Evolutionary conservation across 169 alveolate genomes (phyloP).

Genomic region (Blepharisma undulans): DNA sequence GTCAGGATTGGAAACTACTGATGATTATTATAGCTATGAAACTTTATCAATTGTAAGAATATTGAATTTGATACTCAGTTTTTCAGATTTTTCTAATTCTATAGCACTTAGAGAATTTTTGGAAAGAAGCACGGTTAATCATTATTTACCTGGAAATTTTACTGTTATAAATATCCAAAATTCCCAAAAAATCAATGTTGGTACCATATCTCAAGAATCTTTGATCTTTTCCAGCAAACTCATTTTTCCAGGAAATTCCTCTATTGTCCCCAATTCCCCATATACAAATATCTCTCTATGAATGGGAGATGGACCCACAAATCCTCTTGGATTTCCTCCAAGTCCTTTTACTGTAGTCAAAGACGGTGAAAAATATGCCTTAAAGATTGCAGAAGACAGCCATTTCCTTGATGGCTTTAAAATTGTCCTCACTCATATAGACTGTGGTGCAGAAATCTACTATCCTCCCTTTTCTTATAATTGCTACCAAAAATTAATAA

Average conservation of each 20-base stretch:
- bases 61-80: neutral
- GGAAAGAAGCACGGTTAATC: neutral
- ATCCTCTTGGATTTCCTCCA: neutral
- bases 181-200: neutral
- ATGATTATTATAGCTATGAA: neutral
- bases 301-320: neutral
- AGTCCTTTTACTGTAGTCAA: neutral
- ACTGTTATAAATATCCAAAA: neutral
- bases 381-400: neutral
- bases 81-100: neutral
- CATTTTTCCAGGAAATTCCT: neutral
- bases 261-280: neutral
- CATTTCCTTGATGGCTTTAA: neutral
- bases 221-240: neutral
- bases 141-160: neutral
- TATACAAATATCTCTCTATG: neutral
- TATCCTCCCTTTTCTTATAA: neutral
- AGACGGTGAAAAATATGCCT: neutral
- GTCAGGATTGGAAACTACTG: neutral
- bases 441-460: neutral
- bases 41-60: neutral
- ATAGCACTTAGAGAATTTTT: neutral
- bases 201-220: neutral
- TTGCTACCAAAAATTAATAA: neutral
- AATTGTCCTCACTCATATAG: neutral